Percentiles rank a stretch among this genome's conserved stretches.
These are phyloP conservation scores for Eucalyptus camaldulensis DNA, from an alignment of 345 rosid genomes.

Conservation along the genomic window DNA sequence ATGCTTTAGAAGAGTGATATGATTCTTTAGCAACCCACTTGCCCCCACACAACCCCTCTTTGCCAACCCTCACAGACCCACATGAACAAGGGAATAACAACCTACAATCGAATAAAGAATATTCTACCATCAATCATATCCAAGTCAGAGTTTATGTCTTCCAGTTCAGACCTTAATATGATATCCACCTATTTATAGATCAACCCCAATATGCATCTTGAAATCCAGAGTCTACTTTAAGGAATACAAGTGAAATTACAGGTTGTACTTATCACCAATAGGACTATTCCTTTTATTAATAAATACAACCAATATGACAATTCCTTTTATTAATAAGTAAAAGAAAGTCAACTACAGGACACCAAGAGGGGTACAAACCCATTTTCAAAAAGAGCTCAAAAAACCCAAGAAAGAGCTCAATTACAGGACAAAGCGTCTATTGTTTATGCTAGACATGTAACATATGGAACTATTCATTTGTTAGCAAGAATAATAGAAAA, in stretches of 20 bases:
- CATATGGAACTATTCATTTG: not conserved
- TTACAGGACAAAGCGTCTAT: not conserved
- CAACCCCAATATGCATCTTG: not conserved
- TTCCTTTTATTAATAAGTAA: not conserved
- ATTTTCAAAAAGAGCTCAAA: not conserved
- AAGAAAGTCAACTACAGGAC: not conserved
- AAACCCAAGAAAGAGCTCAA: not conserved
- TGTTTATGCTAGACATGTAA: not conserved
- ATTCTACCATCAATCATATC: not conserved
- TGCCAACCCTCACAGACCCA: not conserved
- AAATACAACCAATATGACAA: not conserved
- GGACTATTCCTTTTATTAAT: not conserved
- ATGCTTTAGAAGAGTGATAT: not conserved
- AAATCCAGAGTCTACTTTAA: not conserved
- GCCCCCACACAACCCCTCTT: not conserved
- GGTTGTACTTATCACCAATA: not conserved
- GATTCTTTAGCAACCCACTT: not conserved
- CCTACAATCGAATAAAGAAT: not conserved
- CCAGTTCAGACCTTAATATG: not conserved
- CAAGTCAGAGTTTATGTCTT: not conserved
- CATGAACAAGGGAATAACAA: not conserved
- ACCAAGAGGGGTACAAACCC: not conserved
- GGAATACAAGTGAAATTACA: not conserved
- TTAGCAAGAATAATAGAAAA: not conserved
- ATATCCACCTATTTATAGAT: not conserved